These are phyloP conservation scores for Tylopilus vinaceipallidus DNA, from an alignment of 768 basidiomycete genomes.

Conservation along the genomic window DNA sequence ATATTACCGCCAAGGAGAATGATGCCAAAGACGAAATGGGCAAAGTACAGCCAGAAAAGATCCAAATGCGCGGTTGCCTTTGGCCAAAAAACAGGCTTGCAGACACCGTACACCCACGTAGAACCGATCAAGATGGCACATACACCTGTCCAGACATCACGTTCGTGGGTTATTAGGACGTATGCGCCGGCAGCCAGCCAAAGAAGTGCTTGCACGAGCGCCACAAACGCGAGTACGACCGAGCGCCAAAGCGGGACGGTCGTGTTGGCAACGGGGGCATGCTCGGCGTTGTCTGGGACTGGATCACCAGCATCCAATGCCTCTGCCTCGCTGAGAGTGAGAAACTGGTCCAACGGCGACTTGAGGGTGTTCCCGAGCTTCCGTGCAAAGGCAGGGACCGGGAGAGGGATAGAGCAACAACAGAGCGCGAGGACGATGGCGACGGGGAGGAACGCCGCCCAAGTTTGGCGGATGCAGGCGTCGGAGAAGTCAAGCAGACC, in stretches of 20 bases:
- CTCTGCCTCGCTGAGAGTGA: conserved; percentile 58
- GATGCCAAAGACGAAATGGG: conserved; percentile 44
- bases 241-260: conserved; percentile 57
- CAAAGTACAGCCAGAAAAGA: conserved; percentile 55
- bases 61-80: conserved; percentile 60
- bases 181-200: conserved; percentile 67
- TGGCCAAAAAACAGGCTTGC: conserved; percentile 52
- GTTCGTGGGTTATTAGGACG: conserved; percentile 39
- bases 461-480: conserved; percentile 49
- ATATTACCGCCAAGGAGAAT: conserved; percentile 53
- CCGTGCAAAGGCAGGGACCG: conserved; percentile 22
- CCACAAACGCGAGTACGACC: conserved; percentile 51
- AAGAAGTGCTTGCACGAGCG: conserved; percentile 52
- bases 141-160: conserved; percentile 33
- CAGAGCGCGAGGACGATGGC: conserved; percentile 44
- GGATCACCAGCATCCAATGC: conserved; percentile 34
- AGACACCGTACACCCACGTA: conserved; percentile 66
- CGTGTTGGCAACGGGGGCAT: neutral
- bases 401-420: conserved; percentile 34
- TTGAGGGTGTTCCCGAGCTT: conserved; percentile 19
- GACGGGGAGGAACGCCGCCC: conserved; percentile 51
- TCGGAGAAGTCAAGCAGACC: conserved; percentile 39
- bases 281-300: neutral
- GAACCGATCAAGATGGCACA: conserved; percentile 47
- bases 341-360: conserved; percentile 36